Evolutionary conservation across 2,329 filamentous ascomycete genomes (phyloP).

Genomic region (Aspergillus luchuensis): DNA sequence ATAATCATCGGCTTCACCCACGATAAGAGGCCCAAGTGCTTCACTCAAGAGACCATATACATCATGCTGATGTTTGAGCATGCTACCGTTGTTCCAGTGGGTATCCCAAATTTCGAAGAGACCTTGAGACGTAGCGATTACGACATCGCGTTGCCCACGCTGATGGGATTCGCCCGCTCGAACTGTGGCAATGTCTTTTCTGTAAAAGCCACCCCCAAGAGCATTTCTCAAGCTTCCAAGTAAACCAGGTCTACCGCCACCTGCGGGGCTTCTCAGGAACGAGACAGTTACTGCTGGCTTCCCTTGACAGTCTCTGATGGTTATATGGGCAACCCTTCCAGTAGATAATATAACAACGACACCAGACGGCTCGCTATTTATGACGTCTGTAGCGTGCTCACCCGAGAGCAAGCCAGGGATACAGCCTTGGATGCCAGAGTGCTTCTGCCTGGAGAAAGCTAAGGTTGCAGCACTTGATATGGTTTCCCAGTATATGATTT

Average conservation of each 20-base stretch:
- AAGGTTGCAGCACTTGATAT: conserved; percentile 85
- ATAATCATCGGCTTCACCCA: conserved; percentile 55
- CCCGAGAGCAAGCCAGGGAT: conserved; percentile 75
- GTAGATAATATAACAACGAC: conserved; percentile 84
- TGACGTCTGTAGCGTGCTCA: conserved; percentile 74
- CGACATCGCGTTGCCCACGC: conserved; percentile 80
- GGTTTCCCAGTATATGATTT: conserved; percentile 92
- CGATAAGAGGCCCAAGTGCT: conserved; percentile 61
- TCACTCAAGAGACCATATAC: conserved; percentile 64
- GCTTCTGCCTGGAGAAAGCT: conserved; percentile 78
- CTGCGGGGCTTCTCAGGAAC: conserved; percentile 67
- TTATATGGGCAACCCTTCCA: conserved; percentile 83
- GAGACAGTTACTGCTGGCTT: conserved; percentile 77
- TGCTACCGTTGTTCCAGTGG: conserved; percentile 81
- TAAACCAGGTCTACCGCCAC: conserved; percentile 59
- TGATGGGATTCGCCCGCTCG: conserved; percentile 70
- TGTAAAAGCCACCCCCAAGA: conserved; percentile 68
- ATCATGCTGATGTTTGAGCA: conserved; percentile 72
- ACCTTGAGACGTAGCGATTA: conserved; percentile 76
- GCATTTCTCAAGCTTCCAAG: conserved; percentile 80
- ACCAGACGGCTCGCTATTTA: conserved; percentile 83
- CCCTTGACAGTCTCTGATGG: conserved; percentile 81
- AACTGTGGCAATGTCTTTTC: conserved; percentile 78
- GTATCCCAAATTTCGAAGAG: conserved; percentile 84
- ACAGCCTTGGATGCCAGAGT: conserved; percentile 73